Evolutionary conservation across 2,329 filamentous ascomycete genomes (phyloP).

Genomic region (Cladosporium sp.): DNA sequence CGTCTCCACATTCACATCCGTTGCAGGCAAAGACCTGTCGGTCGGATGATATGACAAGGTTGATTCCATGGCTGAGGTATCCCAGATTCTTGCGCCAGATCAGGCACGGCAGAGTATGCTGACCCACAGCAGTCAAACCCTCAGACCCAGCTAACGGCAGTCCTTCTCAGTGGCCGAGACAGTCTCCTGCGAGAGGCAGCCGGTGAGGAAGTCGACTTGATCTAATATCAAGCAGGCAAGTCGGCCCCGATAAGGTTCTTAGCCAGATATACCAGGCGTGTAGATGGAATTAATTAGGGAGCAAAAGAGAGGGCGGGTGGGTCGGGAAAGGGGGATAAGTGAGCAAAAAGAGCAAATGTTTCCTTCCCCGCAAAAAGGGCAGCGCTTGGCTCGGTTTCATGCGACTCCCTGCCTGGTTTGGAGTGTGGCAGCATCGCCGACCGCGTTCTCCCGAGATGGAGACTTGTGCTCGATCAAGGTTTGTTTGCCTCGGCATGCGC

Average conservation of each 20-base stretch:
- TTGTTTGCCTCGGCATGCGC: constrained; percentile 2
- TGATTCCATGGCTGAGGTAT: neutral
- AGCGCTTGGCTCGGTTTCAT: too few relatives aligned
- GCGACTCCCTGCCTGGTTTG: too few relatives aligned
- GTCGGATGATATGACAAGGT: constrained; percentile 7
- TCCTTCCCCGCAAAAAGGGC: neutral
- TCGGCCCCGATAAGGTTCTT: too few relatives aligned
- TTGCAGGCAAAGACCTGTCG: constrained; percentile 59
- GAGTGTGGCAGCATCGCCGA: neutral
- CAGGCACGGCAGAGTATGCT: too few relatives aligned
- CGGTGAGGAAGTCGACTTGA: too few relatives aligned
- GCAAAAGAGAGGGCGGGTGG: constrained; percentile 2
- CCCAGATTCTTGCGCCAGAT: too few relatives aligned
- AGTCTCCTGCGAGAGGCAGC: too few relatives aligned
- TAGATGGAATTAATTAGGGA: neutral
- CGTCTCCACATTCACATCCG: constrained; percentile 61
- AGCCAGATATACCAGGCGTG: neutral
- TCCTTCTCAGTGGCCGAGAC: too few relatives aligned
- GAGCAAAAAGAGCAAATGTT: constrained; percentile 1
- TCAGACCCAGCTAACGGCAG: too few relatives aligned
- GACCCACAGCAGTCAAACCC: too few relatives aligned
- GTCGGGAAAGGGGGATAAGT: constrained; percentile 11
- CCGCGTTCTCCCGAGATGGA: neutral
- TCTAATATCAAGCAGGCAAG: too few relatives aligned
- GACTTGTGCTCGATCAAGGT: neutral